These are phyloP conservation scores for Rossbeevera mucosa DNA, from an alignment of 768 basidiomycete genomes.

Conservation along the genomic window DNA sequence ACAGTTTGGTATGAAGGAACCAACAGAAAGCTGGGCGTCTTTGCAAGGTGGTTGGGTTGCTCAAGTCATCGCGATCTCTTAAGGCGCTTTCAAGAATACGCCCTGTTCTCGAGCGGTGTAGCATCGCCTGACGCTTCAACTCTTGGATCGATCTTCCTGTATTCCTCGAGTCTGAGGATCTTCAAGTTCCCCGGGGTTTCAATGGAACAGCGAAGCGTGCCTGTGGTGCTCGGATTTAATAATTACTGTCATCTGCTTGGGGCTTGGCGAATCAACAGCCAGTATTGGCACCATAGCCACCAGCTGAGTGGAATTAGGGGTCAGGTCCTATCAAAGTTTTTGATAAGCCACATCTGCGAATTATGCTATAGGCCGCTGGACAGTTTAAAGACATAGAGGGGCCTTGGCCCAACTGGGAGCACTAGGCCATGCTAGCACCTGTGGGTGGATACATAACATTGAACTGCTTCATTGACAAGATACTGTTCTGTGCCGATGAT, in stretches of 20 bases:
- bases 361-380: too few species aligned
- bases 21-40: conserved; percentile 18
- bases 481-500: conserved; percentile 34
- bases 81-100: too few species aligned
- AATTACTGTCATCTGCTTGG: conserved; percentile 1
- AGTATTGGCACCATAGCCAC: conserved; percentile 1
- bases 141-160: conserved; percentile 22
- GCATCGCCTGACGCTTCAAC: conserved; percentile 24
- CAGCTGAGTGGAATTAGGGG: conserved; percentile 16
- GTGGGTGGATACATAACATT: conserved; percentile 31
- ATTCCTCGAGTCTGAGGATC: conserved; percentile 22
- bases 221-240: conserved; percentile 6
- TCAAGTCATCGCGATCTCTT: conserved; percentile 8
- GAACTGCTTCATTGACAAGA: conserved; percentile 46
- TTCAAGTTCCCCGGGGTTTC: conserved; percentile 13
- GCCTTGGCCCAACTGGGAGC: conserved; percentile 47
- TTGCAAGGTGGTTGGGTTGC: conserved; percentile 11
- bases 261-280: neutral
- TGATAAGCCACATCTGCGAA: too few species aligned
- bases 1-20: neutral
- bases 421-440: conserved; percentile 47
- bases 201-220: conserved; percentile 11
- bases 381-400: too few species aligned
- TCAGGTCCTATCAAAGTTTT: too few species aligned
- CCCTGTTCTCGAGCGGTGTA: conserved; percentile 14